Evolutionary conservation across 1,284 basidiomycete genomes (phyloP).

Genomic region (Amylostereum chailletii): DNA sequence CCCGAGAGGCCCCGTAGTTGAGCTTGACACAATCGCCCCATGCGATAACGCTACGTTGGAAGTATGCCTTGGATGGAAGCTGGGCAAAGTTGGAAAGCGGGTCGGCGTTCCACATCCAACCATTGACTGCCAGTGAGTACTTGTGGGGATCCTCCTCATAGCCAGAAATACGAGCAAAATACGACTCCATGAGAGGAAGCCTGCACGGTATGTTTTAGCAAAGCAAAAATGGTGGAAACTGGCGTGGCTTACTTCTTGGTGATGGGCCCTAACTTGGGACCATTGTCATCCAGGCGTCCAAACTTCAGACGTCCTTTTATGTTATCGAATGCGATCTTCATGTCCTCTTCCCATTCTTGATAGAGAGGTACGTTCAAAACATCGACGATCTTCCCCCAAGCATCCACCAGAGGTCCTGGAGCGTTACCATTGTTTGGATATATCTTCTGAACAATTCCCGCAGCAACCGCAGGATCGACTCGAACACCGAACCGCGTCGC

Average conservation of each 20-base stretch:
- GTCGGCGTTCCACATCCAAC: constrained; percentile 98
- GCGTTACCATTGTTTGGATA: constrained; percentile 41
- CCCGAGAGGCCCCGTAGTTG: constrained; percentile 75
- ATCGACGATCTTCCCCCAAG: constrained; percentile 74
- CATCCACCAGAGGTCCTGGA: constrained; percentile 42
- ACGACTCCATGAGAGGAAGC: constrained; percentile 75
- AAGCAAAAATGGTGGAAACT: neutral
- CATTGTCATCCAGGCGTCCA: constrained; percentile 72
- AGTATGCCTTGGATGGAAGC: constrained; percentile 92
- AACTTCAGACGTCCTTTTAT: constrained; percentile 75
- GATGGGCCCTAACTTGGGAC: constrained; percentile 81
- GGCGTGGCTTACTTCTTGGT: constrained; percentile 48
- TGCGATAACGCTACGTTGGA: constrained; percentile 92
- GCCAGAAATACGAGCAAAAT: constrained; percentile 78
- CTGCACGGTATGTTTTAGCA: constrained; percentile 28
- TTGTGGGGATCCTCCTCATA: constrained; percentile 56
- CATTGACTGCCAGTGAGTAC: constrained; percentile 91
- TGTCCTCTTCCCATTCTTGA: constrained; percentile 78
- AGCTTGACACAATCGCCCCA: constrained; percentile 99
- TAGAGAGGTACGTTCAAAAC: constrained; percentile 85
- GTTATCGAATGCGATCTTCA: constrained; percentile 62
- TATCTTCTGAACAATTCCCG: constrained; percentile 66
- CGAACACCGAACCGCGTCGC: constrained; percentile 61
- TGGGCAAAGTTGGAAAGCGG: constrained; percentile 93
- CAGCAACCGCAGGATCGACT: constrained; percentile 53